Evolutionary conservation across 1,284 basidiomycete species (phyloP).

Genomic region (Fomitopsis schrenkii): DNA sequence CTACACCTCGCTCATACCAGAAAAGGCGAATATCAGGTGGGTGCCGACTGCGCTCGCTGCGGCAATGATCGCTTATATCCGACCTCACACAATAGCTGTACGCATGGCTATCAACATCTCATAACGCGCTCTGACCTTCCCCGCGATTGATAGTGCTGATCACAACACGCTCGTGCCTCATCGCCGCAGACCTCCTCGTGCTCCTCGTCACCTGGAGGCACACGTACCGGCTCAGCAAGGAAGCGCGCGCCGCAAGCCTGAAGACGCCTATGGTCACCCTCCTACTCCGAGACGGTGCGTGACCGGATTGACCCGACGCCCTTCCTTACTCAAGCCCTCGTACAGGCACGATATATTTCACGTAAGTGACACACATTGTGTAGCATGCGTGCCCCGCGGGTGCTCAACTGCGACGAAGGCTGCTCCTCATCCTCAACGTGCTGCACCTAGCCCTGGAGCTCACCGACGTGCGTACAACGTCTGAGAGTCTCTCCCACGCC

Average conservation of each 20-base stretch:
- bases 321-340: neutral
- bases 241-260: conserved; percentile 1
- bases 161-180: conserved; percentile 3
- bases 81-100: neutral
- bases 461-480: neutral
- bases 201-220: conserved; percentile 9
- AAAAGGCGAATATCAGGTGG: neutral
- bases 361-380: neutral
- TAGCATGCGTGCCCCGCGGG: neutral
- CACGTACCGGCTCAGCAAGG: conserved; percentile 6
- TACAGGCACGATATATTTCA: conserved; percentile 9
- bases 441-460: conserved; percentile 6
- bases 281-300: conserved; percentile 9
- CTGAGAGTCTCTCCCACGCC: neutral
- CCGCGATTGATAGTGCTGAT: conserved; percentile 3
- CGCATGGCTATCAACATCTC: neutral
- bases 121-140: neutral
- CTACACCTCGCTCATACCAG: neutral
- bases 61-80: neutral
- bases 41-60: neutral
- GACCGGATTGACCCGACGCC: neutral
- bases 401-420: neutral
- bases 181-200: conserved; percentile 7
- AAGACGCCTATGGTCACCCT: conserved; percentile 5
- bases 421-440: conserved; percentile 6